phyloP scores from a whole-genome alignment of 306 rosid species.

The Spatholobus suberectus region DNA sequence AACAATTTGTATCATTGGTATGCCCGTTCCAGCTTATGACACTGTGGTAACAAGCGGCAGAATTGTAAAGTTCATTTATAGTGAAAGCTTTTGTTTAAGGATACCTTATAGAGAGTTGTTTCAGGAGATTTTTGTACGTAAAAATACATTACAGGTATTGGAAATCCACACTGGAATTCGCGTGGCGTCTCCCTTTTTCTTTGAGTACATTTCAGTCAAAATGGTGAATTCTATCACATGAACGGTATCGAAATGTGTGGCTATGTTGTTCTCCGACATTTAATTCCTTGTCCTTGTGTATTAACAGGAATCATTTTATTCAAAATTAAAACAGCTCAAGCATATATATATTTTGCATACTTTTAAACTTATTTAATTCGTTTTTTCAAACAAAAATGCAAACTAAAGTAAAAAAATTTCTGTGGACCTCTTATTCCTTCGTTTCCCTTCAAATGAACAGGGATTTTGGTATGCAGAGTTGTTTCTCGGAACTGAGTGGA shows the following conservation, averaged over 20 bases:
- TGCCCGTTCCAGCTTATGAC: conserved; percentile 48
- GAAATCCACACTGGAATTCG: conserved; percentile 19
- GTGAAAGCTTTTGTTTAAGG: conserved; percentile 20
- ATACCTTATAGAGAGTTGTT: conserved; percentile 26
- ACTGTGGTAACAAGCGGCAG: conserved; percentile 37
- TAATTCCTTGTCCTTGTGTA: background rate
- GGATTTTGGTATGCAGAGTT: background rate
- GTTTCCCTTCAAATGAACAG: background rate
- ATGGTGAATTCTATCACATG: conserved; percentile 16
- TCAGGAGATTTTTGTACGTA: conserved; percentile 20
- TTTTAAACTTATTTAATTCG: background rate
- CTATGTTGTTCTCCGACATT: background rate
- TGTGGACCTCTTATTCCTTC: background rate
- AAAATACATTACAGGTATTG: conserved; percentile 15
- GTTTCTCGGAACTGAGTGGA: background rate
- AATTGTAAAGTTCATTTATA: conserved; percentile 24
- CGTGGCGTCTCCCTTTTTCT: background rate
- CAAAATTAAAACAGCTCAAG: background rate
- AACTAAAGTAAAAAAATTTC: background rate
- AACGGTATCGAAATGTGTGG: conserved; percentile 2
- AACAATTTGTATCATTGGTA: conserved; percentile 51
- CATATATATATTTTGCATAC: background rate
- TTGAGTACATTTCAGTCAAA: conserved; percentile 13
- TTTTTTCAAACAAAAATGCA: background rate
- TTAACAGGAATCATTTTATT: conserved; percentile 14